Evolutionary conservation across 345 rosid genomes (phyloP).

Genomic region (Brassica carinata): DNA sequence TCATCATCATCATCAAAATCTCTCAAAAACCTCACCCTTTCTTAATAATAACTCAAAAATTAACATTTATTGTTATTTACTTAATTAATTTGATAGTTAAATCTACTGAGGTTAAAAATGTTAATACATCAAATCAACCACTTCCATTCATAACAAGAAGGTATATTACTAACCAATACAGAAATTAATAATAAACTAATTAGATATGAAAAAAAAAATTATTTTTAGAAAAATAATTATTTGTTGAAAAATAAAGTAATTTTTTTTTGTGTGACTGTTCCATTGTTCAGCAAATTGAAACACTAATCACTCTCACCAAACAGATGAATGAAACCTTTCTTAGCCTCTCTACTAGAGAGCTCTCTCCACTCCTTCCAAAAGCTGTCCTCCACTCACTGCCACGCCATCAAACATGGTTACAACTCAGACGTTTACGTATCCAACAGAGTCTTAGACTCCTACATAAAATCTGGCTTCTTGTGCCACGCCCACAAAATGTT

Average conservation of each 20-base stretch:
- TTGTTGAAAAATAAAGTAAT: no score
- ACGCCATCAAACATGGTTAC: slow-evolving; percentile 47
- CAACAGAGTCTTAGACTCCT: slow-evolving; percentile 53
- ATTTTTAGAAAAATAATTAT: not conserved
- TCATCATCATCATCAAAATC: not conserved
- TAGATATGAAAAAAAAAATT: not conserved
- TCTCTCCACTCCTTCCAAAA: slow-evolving; percentile 40
- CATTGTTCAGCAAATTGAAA: not conserved
- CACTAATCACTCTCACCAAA: slow-evolving; percentile 8
- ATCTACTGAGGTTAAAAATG: not conserved
- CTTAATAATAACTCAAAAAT: no score
- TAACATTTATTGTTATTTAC: not conserved
- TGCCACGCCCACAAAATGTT: slow-evolving; percentile 53
- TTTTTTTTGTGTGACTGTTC: no score
- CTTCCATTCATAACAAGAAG: not conserved
- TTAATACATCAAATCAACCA: not conserved
- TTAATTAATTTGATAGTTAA: not conserved
- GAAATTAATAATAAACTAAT: not conserved
- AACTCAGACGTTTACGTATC: slow-evolving; percentile 50
- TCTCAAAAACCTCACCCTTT: no score
- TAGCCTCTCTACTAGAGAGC: slow-evolving; percentile 39
- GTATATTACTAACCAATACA: not conserved
- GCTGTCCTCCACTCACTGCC: slow-evolving; percentile 50
- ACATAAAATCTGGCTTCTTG: slow-evolving; percentile 36
- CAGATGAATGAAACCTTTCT: slow-evolving; percentile 42